Evolutionary conservation across 2,329 filamentous ascomycete species (phyloP), one percentile per base, ranked within the genome.

Genomic region (Dryadomyces sulphureus): DNA sequence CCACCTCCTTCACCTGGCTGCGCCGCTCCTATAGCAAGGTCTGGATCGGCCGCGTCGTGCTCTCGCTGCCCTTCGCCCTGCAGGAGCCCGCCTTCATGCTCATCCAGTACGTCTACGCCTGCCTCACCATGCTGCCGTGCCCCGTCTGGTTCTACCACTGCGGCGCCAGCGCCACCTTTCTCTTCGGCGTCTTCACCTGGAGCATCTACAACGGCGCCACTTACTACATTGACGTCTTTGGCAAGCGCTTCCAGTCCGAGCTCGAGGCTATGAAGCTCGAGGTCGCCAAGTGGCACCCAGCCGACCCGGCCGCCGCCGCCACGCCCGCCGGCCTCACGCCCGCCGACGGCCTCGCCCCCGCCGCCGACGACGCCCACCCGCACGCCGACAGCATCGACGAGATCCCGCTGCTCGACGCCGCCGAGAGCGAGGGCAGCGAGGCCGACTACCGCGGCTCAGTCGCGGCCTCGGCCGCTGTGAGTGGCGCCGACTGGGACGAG

Each of bases 211-310:
- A 98, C 55, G 92, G 92, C 27, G 87, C 92, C 17, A 96, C 89
- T 0, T 98, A 84, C 63, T 98, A 98, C 64, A 96, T 98, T 57
- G 92, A 98, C 56, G 86, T 96, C 2, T 98, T 96, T 60, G 92
- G 93, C 45, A 94, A 85, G 56, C 79, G 89, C 2, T 96, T 98
- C 70, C 87, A 98, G 68, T 94, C 90, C 59, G 92, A 98, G 62
- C 71, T 98, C 12, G 89, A 98, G 60, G 75, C 81, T 45, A 75
- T 98, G 65, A 89, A 84, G 64, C 77, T 77, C 46, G 92, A 98
- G 58, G 88, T 98, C 8, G 75, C 81, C 40, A 90, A 87, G 60
- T 93, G 87, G 86, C 88, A 94, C 43, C 30, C 42, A 42, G 36
- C 42, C 73, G 77, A 54, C 68, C 55, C 8, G 57, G 42, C 30